phyloP scores from a whole-genome alignment of 2,329 filamentous ascomycete species.

The Beauveria asiatica region DNA sequence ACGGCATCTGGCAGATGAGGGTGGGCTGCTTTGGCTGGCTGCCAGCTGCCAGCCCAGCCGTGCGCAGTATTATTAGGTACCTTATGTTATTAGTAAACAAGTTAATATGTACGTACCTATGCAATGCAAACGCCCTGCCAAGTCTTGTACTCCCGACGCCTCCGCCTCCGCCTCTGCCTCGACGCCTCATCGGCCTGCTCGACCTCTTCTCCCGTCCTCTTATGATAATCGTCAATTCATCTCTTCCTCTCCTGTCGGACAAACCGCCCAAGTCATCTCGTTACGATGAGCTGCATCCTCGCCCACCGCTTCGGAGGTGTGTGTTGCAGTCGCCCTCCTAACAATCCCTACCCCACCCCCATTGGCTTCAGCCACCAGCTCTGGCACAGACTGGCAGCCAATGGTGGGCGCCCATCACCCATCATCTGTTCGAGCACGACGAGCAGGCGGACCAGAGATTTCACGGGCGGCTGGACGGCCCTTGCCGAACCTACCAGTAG shows the following conservation, averaged over 20 bases:
- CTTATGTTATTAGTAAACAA: too few relatives aligned
- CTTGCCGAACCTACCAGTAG: neutral
- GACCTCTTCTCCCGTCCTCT: neutral
- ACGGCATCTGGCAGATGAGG: neutral
- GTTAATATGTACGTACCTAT: neutral
- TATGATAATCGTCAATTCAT: neutral
- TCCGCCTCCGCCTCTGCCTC: neutral
- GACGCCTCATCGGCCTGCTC: neutral
- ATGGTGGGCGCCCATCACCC: neutral
- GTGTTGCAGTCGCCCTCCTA: slow-evolving; percentile 5
- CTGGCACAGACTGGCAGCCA: neutral
- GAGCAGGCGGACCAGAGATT: neutral
- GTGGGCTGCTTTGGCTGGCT: neutral
- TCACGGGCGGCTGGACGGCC: neutral
- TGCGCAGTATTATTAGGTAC: too few relatives aligned
- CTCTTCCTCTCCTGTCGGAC: neutral
- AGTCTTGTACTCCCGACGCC: neutral
- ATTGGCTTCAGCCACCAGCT: slow-evolving; percentile 3
- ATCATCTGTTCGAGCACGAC: neutral
- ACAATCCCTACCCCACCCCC: neutral
- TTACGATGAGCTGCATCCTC: neutral
- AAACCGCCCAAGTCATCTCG: neutral
- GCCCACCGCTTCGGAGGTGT: neutral
- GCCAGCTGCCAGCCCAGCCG: neutral
- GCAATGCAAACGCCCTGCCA: neutral